Base-by-base conservation (phyloP, 306 rosid genomes). In the Echinosophora koreensis region DNA sequence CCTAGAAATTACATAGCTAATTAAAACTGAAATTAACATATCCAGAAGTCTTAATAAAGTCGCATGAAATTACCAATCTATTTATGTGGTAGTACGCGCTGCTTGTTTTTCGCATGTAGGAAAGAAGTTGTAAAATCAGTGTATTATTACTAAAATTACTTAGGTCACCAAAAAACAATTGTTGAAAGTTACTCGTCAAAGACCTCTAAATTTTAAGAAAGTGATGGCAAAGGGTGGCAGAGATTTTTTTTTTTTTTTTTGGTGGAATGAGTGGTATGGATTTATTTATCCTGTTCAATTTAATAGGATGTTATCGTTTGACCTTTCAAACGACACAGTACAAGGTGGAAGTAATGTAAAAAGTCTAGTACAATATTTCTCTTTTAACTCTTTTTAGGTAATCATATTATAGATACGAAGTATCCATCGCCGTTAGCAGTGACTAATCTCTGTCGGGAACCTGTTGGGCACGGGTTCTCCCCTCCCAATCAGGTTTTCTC, bases 191-290 rank as follows among this genome's bases (percentile, higher is more conserved):
- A 69, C 16, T 68, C 15, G 38, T 0, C 9, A 27, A 41, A 68
- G 27, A 74, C 49, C 13, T n/a, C 41, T 75, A 61, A 38, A 69
- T 76, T 76, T 68, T 42, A 62, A 70, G 73, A 76, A 82, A 69
- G 41, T 32, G 78, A 62, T 39, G 22, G 22, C 49, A 10, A 11
- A 59, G 30, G 44, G 55, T 17, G 62, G 57, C 22, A 22, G 22
- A 22, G 22, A 22, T 22, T 22, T 22, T 22, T 22, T n/a, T n/a
- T n/a, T n/a, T n/a, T n/a, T n/a, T 22, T 22, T 22, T 22, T 22
- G 22, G 22, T 22, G 22, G 22, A 22, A 22, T 22, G 22, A 22
- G 55, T 17, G 62, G 57, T 30, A 44, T 30, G 52, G 61, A 51
- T 60, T 28, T 50, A 58, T 15, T 47, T 57, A 18, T 66, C 22